phyloP scores from a whole-genome alignment of 306 rosid species.

The Neltuma alba region DNA sequence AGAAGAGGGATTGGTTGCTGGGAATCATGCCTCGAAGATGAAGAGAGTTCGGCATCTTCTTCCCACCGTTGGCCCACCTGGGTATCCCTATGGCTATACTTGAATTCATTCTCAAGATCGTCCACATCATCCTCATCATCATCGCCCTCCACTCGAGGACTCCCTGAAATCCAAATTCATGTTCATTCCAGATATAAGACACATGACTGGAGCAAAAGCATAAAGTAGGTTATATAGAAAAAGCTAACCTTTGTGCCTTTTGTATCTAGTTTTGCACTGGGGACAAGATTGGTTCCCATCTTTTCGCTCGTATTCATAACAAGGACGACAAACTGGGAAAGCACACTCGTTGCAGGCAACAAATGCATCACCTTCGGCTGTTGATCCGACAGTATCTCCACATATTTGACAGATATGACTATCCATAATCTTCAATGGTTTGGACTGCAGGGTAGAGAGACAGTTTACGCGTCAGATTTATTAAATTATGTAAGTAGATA shows the following conservation, averaged over 20 bases:
- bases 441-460: constrained; percentile 57
- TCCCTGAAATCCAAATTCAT: constrained; percentile 63
- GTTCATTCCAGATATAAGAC: constrained; percentile 14
- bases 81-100: constrained; percentile 55
- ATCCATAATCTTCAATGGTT: constrained; percentile 77
- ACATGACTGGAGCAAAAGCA: neutral
- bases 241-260: constrained; percentile 79
- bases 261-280: constrained; percentile 96
- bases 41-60: constrained; percentile 70
- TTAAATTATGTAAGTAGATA: neutral
- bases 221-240: neutral
- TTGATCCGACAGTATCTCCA: constrained; percentile 78
- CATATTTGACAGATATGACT: constrained; percentile 95
- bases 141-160: constrained; percentile 95
- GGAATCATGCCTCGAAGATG: constrained; percentile 87
- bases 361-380: constrained; percentile 81
- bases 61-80: constrained; percentile 78
- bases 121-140: constrained; percentile 91
- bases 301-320: constrained; percentile 92
- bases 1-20: constrained; percentile 65
- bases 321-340: constrained; percentile 92
- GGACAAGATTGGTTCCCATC: constrained; percentile 96
- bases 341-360: constrained; percentile 99
- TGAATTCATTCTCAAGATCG: constrained; percentile 91
- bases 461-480: constrained; percentile 28